Percentiles rank a stretch among this genome's conserved stretches.
Evolutionary conservation across 768 basidiomycete genomes (phyloP).

Genomic region (Russula sp.): DNA sequence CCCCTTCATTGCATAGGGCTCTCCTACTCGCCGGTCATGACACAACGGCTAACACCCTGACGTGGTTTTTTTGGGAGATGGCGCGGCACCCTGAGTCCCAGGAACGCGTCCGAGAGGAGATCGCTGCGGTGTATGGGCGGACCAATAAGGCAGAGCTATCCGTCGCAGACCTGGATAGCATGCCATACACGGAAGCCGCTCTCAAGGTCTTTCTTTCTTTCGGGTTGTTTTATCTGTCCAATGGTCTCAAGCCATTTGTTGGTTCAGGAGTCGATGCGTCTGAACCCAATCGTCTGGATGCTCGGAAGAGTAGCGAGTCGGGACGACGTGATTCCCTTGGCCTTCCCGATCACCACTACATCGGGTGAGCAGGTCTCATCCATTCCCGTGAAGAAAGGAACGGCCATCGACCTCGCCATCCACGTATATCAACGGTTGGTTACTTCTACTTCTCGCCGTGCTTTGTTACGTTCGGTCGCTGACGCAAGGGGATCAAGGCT

Average conservation of each 20-base stretch:
- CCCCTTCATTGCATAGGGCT: conserved; percentile 1
- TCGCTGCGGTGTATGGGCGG: conserved; percentile 5
- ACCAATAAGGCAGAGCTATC: background rate
- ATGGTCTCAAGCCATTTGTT: background rate
- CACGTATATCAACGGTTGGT: conserved; percentile 16
- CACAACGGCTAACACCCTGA: conserved; percentile 22
- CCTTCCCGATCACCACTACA: conserved; percentile 17
- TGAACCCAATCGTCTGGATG: conserved; percentile 17
- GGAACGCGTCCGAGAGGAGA: conserved; percentile 20
- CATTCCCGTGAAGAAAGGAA: conserved; percentile 18
- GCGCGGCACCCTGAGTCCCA: conserved; percentile 21
- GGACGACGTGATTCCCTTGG: conserved; percentile 14
- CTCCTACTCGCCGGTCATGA: conserved; percentile 26
- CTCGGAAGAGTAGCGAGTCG: conserved; percentile 4
- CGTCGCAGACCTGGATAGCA: conserved; percentile 14
- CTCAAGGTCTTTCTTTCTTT: conserved; percentile 13
- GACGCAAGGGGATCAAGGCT: background rate
- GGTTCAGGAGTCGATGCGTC: conserved; percentile 19
- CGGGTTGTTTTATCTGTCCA: background rate
- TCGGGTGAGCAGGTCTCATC: conserved; percentile 12
- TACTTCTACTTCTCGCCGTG: background rate
- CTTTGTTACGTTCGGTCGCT: background rate
- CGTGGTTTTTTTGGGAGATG: conserved; percentile 24
- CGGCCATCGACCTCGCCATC: conserved; percentile 10
- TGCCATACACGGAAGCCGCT: conserved; percentile 13